Evolutionary conservation across 768 basidiomycete species (phyloP).

Genomic region (Neoboletus subvelutipes): DNA sequence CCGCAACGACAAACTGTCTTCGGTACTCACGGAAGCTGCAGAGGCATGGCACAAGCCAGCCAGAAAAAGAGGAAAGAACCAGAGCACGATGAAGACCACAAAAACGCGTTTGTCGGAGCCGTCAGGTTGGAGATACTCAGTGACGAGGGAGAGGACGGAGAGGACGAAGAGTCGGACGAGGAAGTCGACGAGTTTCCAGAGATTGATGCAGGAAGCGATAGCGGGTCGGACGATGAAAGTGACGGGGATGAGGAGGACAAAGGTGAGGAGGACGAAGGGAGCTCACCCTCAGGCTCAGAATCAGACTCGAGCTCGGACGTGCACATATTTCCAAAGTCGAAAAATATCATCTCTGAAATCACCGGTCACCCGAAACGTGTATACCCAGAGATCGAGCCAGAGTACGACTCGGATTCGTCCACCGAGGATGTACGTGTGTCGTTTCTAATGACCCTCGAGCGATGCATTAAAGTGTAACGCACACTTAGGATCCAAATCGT

Average conservation of each 20-base stretch:
- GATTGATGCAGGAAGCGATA: constrained; percentile 53
- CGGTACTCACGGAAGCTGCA: constrained; percentile 30
- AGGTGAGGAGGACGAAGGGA: constrained; percentile 38
- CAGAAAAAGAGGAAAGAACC: constrained; percentile 61
- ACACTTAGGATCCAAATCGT: constrained; percentile 80
- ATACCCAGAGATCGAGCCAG: constrained; percentile 86
- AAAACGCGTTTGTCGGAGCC: constrained; percentile 35
- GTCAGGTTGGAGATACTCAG: constrained; percentile 69
- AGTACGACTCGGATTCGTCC: constrained; percentile 89
- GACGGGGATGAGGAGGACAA: constrained; percentile 39
- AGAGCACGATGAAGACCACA: constrained; percentile 39
- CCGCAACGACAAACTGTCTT: neutral
- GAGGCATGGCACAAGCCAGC: constrained; percentile 36
- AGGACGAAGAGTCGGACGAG: constrained; percentile 46
- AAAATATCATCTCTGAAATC: constrained; percentile 71
- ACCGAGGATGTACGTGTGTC: constrained; percentile 76
- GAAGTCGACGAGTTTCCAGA: constrained; percentile 75
- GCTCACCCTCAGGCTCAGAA: constrained; percentile 31
- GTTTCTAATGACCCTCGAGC: neutral
- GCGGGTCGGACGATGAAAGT: constrained; percentile 30
- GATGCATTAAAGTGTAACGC: constrained; percentile 9
- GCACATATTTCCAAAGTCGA: constrained; percentile 60
- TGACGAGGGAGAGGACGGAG: constrained; percentile 42
- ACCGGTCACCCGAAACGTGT: constrained; percentile 83
- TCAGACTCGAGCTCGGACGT: constrained; percentile 45